Evolutionary conservation across 108 stramenopile genomes (phyloP).

Genomic region (Cyclostephanos tholiformis): DNA sequence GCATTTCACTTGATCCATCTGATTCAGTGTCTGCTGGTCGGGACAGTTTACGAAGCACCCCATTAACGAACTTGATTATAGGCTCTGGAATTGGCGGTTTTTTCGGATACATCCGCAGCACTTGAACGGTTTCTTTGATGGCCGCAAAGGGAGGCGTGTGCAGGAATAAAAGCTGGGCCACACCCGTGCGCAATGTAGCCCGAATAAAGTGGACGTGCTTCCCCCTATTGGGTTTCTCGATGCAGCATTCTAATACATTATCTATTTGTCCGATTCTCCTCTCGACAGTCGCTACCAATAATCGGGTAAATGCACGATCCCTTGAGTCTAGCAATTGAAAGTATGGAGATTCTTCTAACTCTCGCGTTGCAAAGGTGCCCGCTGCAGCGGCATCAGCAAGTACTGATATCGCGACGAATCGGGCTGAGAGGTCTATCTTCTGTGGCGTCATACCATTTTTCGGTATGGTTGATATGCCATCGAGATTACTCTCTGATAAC

Average conservation of each 20-base stretch:
- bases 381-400: slow-evolving; percentile 32
- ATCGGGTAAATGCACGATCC: slow-evolving; percentile 73
- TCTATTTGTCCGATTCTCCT: slow-evolving; percentile 80
- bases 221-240: slow-evolving; percentile 43
- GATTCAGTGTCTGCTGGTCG: slow-evolving; percentile 36
- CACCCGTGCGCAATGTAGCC: slow-evolving; percentile 67
- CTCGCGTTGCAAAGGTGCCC: slow-evolving; percentile 50
- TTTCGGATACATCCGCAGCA: slow-evolving; percentile 52
- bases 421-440: slow-evolving; percentile 27
- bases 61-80: slow-evolving; percentile 84
- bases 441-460: not conserved
- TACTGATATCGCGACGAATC: slow-evolving; percentile 42
- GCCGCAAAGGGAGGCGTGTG: slow-evolving; percentile 69
- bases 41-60: slow-evolving; percentile 65
- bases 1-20: slow-evolving; percentile 5
- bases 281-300: slow-evolving; percentile 72
- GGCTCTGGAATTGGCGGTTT: slow-evolving; percentile 48
- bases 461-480: not conserved
- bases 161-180: slow-evolving; percentile 74
- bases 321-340: slow-evolving; percentile 55
- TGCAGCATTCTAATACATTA: slow-evolving; percentile 41
- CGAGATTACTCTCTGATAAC: not conserved
- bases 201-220: slow-evolving; percentile 47
- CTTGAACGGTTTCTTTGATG: slow-evolving; percentile 77
- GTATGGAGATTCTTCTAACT: slow-evolving; percentile 53